Evolutionary conservation across 495 filamentous ascomycete genomes (phyloP), one percentile per base, ranked within the genome.

Genomic region (Beverwykella pulmonaria): DNA sequence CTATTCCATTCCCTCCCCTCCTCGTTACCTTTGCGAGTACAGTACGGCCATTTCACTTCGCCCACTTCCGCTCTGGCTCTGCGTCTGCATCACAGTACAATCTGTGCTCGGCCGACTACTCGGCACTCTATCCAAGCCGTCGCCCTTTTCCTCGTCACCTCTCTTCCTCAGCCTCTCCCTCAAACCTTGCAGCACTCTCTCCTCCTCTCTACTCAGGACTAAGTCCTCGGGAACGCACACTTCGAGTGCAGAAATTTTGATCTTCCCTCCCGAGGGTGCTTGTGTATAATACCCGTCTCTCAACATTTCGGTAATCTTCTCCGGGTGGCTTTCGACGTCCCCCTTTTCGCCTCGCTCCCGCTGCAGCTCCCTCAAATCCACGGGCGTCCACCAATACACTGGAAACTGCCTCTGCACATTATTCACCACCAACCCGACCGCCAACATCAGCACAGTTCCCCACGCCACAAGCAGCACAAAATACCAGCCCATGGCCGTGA

Each of bases 331-430:
- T n/a, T n/a, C n/a, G n/a, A n/a, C n/a, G n/a, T n/a, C 61, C 67
- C 25, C 39, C 59, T 74, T n/a, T n/a, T n/a, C n/a, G n/a, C n/a
- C n/a, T n/a, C n/a, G n/a, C 50, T 59, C 36, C 59, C 66, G 73
- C 47, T 59, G 58, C n/a, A 68, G 59, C 39, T 61, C 67, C 71
- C 66, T 53, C 56, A 62, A 60, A 53, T 71, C 73, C 32, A 72
- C 74, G 5, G 84, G 78, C 4, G 84, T 84, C 86, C 86, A 89
- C 92, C 92, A 97, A 72, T 90, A 95, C 17, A 86, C 71, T 1
- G 92, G 92, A 69, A 86, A 97, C 50, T 84, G 82, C 25, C 92
- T 79, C 71, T 88, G 85, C 15, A 93, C 77, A 69, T 96, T 96
- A 68, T 93, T 92, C 47, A 92, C 70, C 17, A 93, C 44, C 55